A percentile compares a stretch with the other conserved stretches of the same genome.
These are phyloP conservation scores for Fonsecaea monophora DNA, from an alignment of 2,329 filamentous ascomycete species.

Conservation along the genomic window DNA sequence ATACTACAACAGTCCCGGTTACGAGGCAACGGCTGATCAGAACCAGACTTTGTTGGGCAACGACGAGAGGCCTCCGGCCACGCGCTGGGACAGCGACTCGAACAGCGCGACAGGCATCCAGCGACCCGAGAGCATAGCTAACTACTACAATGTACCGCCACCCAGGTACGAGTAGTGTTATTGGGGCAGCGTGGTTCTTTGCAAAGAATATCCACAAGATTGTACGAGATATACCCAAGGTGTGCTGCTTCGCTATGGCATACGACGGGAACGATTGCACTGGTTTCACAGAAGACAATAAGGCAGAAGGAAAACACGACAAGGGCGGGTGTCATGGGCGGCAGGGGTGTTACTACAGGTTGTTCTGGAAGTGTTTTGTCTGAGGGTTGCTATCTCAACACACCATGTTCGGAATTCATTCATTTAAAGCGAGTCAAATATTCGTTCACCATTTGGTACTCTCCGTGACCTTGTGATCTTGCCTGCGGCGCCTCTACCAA, in stretches of 20 bases:
- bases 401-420: background rate
- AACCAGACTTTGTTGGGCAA: conserved; percentile 3
- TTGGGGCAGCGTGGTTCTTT: background rate
- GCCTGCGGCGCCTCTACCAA: background rate
- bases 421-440: background rate
- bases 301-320: background rate
- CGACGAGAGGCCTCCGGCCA: background rate
- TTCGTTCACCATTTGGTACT: background rate
- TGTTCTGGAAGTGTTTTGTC: background rate
- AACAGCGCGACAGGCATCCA: background rate
- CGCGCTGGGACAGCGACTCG: background rate
- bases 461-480: background rate
- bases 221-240: background rate
- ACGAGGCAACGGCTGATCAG: conserved; percentile 1
- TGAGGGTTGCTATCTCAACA: background rate
- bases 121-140: background rate
- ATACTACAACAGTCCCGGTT: background rate
- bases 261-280: background rate
- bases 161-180: background rate
- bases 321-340: background rate
- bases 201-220: background rate
- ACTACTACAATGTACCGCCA: background rate
- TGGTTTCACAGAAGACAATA: background rate
- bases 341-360: background rate
- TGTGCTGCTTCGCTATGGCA: background rate